Evolutionary conservation across 2,329 filamentous ascomycete species (phyloP).

Genomic region (Fusarium bulbicola): DNA sequence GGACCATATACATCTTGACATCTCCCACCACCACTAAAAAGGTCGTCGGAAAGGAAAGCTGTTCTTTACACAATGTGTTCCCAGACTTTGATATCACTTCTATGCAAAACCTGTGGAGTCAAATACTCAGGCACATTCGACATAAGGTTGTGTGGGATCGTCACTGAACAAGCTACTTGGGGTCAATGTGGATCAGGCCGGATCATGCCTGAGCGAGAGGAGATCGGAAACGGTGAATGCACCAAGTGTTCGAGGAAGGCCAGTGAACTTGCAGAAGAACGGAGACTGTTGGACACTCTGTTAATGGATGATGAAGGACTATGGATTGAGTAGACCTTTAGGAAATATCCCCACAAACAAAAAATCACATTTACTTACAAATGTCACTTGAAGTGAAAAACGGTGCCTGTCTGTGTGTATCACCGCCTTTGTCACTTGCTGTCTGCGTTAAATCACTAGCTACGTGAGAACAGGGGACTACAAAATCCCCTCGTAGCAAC

Average conservation of each 20-base stretch:
- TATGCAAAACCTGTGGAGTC: neutral
- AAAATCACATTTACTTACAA: neutral
- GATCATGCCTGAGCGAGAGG: accelerated
- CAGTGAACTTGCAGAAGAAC: neutral
- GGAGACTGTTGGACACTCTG: neutral
- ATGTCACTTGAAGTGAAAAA: too few relatives aligned
- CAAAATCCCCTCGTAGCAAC: accelerated
- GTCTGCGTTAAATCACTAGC: accelerated
- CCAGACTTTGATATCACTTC: neutral
- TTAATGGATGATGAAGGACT: neutral
- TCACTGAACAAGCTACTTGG: neutral
- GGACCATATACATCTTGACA: neutral
- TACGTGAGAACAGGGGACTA: accelerated
- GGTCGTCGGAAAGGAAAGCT: accelerated
- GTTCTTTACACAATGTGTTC: accelerated
- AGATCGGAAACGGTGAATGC: neutral
- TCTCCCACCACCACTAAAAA: accelerated
- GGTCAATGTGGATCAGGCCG: neutral
- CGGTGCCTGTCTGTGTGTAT: accelerated
- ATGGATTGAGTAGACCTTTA: neutral
- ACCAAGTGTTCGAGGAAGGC: neutral
- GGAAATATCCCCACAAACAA: too few relatives aligned
- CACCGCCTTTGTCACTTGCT: accelerated
- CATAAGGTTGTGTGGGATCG: neutral
- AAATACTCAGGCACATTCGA: neutral